These are phyloP conservation scores for Ehretia macrophylla DNA, from an alignment of 257 asterid species.

Conservation along the genomic window DNA sequence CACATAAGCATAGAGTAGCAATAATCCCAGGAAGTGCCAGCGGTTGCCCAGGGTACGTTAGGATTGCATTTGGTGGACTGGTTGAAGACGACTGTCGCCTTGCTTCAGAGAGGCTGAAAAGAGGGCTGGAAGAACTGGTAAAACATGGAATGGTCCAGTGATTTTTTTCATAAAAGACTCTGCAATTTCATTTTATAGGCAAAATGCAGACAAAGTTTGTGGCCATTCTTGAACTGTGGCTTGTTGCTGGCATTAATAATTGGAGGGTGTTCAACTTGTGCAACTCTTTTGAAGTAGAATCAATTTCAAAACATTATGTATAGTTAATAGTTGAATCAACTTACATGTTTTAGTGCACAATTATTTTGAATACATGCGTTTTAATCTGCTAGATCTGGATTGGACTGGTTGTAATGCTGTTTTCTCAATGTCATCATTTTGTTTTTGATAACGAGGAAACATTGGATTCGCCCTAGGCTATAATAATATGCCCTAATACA, in stretches of 20 bases:
- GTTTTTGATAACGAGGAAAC: too few relatives aligned
- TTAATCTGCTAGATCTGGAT: too few relatives aligned
- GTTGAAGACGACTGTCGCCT: constrained; percentile 53
- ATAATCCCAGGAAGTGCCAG: constrained; percentile 73
- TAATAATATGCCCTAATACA: too few relatives aligned
- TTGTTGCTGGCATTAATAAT: neutral
- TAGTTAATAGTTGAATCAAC: neutral
- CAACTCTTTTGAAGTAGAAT: neutral
- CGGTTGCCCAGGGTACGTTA: constrained; percentile 69
- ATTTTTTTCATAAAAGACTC: constrained; percentile 2
- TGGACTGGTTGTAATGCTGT: too few relatives aligned
- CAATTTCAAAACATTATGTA: neutral
- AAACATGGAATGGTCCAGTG: constrained; percentile 66
- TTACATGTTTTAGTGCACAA: neutral
- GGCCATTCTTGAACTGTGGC: neutral
- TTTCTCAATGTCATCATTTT: too few relatives aligned
- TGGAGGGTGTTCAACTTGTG: neutral
- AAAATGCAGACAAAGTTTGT: neutral
- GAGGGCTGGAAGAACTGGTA: constrained; percentile 70
- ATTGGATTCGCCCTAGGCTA: too few relatives aligned
- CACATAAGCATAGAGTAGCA: constrained; percentile 56
- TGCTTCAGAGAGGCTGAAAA: constrained; percentile 73
- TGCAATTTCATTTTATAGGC: neutral
- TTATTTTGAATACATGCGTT: too few relatives aligned
- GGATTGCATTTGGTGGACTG: constrained; percentile 84